phyloP scores from a whole-genome alignment of 164 flowering plant species.

The Vitis amurensis region DNA sequence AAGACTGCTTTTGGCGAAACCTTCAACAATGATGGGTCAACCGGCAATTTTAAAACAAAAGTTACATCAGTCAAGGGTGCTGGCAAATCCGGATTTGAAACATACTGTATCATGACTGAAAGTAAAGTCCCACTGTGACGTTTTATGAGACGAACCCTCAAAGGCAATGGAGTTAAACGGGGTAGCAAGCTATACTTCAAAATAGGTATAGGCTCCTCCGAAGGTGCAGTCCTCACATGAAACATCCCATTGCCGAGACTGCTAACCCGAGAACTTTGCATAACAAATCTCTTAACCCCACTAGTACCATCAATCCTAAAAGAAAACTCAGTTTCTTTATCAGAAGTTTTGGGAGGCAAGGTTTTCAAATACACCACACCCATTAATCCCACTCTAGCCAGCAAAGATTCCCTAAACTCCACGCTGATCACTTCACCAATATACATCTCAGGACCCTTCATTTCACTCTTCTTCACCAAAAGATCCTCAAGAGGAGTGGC shows the following conservation, averaged over 20 bases:
- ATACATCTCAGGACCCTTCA: slow-evolving; percentile 94
- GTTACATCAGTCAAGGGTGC: slow-evolving; percentile 75
- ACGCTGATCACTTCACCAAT: slow-evolving; percentile 74
- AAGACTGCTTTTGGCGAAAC: slow-evolving; percentile 90
- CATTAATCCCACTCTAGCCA: slow-evolving; percentile 82
- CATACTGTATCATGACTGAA: slow-evolving; percentile 95
- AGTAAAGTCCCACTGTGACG: slow-evolving; percentile 89
- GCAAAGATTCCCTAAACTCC: slow-evolving; percentile 88
- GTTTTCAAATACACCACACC: slow-evolving; percentile 79
- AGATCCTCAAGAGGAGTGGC: slow-evolving; percentile 67
- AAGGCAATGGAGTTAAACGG: slow-evolving; percentile 73
- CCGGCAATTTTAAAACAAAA: slow-evolving; percentile 76
- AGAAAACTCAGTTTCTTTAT: slow-evolving; percentile 90
- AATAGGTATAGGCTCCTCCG: slow-evolving; percentile 71
- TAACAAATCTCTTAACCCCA: slow-evolving; percentile 73
- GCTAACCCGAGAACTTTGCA: slow-evolving; percentile 74
- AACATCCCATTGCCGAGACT: slow-evolving; percentile 88
- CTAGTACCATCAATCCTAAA: slow-evolving; percentile 72
- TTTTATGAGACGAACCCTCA: slow-evolving; percentile 78
- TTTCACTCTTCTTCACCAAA: slow-evolving; percentile 73
- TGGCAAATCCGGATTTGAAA: slow-evolving; percentile 72
- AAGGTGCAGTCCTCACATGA: slow-evolving; percentile 71
- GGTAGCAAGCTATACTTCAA: slow-evolving; percentile 87
- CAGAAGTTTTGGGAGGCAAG: slow-evolving; percentile 64
- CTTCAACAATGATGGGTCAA: slow-evolving; percentile 81